phyloP scores from a whole-genome alignment of 495 filamentous ascomycete genomes.

The Thermochaetoides thermophila region DNA sequence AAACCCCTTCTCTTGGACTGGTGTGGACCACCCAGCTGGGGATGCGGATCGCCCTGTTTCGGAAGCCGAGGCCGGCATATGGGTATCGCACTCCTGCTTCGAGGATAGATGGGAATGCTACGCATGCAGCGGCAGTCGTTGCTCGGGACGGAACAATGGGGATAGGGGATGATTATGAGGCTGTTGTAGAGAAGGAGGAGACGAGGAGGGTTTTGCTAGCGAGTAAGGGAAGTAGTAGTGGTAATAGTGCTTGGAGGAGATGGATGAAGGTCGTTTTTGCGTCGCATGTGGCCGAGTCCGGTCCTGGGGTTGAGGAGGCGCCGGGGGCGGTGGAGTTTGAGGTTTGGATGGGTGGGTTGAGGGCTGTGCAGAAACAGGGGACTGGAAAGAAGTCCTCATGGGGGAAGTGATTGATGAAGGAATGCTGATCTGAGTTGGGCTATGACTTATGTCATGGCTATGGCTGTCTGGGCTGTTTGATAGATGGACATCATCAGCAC shows the following conservation, averaged over 20 bases:
- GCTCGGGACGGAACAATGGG: conserved; percentile 22
- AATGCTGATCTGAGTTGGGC: too few species aligned
- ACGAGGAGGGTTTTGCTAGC: conserved; percentile 9
- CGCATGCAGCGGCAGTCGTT: neutral
- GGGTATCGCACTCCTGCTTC: too few species aligned
- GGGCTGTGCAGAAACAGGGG: conserved; percentile 21
- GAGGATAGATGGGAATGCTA: neutral
- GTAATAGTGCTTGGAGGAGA: conserved; percentile 35
- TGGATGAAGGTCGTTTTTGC: conserved; percentile 74
- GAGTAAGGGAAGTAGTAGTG: too few species aligned
- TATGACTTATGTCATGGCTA: too few species aligned
- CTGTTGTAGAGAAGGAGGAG: conserved; percentile 15
- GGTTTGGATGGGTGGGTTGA: conserved; percentile 39
- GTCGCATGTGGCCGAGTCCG: conserved; percentile 42
- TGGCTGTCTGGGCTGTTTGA: too few species aligned
- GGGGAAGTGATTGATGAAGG: too few species aligned
- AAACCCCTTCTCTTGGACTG: conserved; percentile 75
- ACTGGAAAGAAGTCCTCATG: too few species aligned
- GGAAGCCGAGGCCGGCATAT: too few species aligned
- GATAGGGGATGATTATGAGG: conserved; percentile 13
- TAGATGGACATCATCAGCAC: too few species aligned
- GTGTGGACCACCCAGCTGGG: conserved; percentile 84
- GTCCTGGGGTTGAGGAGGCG: conserved; percentile 25
- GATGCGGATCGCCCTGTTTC: conserved; percentile 65
- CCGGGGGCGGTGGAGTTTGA: conserved; percentile 39